Conservation (phyloP, 2,329 filamentous ascomycete genomes). For the Colletotrichum higginsianum region DNA sequence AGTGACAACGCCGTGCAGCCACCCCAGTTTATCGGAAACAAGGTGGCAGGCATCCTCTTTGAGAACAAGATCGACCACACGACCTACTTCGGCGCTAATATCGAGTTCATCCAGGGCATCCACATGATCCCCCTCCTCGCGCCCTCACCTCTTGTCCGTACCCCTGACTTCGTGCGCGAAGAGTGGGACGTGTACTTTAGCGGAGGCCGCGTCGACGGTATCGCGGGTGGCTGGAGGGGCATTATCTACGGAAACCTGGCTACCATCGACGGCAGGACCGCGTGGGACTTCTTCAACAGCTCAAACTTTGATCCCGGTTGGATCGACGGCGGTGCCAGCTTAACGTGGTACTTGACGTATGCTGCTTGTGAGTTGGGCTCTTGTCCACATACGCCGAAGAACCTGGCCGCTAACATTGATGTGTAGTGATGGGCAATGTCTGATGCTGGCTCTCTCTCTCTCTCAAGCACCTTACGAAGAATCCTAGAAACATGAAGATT, state of each 20-base stretch:
- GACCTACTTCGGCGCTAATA: conserved; percentile 85
- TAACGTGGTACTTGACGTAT: conserved; percentile 89
- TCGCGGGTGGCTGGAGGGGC: conserved; percentile 86
- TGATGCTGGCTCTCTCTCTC: background rate
- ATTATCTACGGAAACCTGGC: conserved; percentile 88
- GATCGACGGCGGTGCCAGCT: conserved; percentile 86
- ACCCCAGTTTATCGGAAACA: conserved; percentile 84
- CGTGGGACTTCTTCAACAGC: conserved; percentile 83
- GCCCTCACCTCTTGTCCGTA: conserved; percentile 77
- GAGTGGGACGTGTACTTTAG: conserved; percentile 89
- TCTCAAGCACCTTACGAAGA: background rate
- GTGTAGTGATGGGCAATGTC: conserved; percentile 14
- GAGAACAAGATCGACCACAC: conserved; percentile 97
- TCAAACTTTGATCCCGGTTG: conserved; percentile 75
- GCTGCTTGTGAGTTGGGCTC: conserved; percentile 75
- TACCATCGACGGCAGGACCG: conserved; percentile 77
- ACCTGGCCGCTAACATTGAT: conserved; percentile 16
- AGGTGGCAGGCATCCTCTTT: conserved; percentile 80
- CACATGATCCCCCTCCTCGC: conserved; percentile 87
- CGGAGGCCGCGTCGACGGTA: conserved; percentile 73
- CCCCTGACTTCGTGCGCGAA: conserved; percentile 78
- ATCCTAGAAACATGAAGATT: background rate
- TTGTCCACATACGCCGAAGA: background rate
- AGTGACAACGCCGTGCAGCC: conserved; percentile 80
- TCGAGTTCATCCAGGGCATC: conserved; percentile 82